phyloP scores from a whole-genome alignment of 2,329 filamentous ascomycete genomes.

The Gnomoniopsis sp. region DNA sequence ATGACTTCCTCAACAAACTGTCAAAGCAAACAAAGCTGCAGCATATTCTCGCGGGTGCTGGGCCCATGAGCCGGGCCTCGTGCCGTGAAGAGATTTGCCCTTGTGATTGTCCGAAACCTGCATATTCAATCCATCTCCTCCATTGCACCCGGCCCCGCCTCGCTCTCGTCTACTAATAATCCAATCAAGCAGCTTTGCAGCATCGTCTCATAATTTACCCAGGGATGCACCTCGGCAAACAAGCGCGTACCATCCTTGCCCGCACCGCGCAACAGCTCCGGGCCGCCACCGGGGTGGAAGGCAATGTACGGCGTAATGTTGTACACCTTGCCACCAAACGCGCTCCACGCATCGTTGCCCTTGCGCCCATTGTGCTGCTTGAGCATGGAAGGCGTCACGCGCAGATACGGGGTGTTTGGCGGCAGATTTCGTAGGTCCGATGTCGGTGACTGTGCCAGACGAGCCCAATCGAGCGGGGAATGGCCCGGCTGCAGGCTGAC shows the following conservation, averaged over 20 bases:
- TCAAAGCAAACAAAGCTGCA: no score
- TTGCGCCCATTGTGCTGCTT: constrained; percentile 76
- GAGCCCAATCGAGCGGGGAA: constrained; percentile 94
- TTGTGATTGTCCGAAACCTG: neutral
- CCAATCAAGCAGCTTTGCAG: constrained; percentile 60
- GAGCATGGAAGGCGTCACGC: constrained; percentile 80
- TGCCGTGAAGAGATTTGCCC: neutral
- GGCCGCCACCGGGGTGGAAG: constrained; percentile 85
- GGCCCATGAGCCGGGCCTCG: no score
- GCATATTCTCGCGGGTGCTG: no score
- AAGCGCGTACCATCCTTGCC: constrained; percentile 60
- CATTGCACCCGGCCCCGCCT: constrained; percentile 38
- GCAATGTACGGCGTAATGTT: constrained; percentile 87
- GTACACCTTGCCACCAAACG: constrained; percentile 85
- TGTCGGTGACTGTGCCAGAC: constrained; percentile 55
- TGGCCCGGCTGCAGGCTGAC: constrained; percentile 85
- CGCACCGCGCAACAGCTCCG: constrained; percentile 64
- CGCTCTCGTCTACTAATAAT: constrained; percentile 57
- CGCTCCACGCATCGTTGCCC: constrained; percentile 86
- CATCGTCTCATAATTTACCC: constrained; percentile 73
- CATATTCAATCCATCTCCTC: constrained; percentile 56
- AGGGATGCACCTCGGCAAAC: constrained; percentile 66
- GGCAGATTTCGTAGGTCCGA: constrained; percentile 65
- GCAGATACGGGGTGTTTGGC: constrained; percentile 52
- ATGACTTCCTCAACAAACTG: no score